Conservation (phyloP, 2,329 filamentous ascomycete genomes). For the Aureobasidium zeae region DNA sequence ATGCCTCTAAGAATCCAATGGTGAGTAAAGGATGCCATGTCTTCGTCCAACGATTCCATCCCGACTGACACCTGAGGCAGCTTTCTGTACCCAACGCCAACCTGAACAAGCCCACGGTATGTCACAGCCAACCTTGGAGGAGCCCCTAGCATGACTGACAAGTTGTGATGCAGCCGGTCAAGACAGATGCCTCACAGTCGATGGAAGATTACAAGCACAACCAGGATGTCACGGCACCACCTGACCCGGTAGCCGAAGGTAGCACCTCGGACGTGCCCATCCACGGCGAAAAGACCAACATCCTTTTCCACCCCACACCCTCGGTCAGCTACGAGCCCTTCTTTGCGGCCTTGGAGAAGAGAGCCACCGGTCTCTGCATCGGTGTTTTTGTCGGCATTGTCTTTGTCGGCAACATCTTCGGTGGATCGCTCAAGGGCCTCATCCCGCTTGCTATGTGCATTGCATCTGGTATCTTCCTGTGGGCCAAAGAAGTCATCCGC, state of each 20-base stretch:
- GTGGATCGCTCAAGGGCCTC: conserved; percentile 65
- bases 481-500: conserved; percentile 77
- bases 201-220: conserved; percentile 71
- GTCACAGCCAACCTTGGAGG: conserved; percentile 19
- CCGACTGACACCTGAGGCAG: conserved; percentile 32
- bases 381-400: conserved; percentile 66
- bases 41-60: not conserved
- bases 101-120: conserved; percentile 59
- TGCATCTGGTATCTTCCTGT: conserved; percentile 71
- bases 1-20: conserved; percentile 61
- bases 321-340: conserved; percentile 84
- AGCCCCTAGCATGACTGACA: not conserved
- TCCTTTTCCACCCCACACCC: conserved; percentile 90
- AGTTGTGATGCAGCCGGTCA: conserved; percentile 47
- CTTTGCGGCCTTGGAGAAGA: conserved; percentile 65
- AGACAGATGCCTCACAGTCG: conserved; percentile 61
- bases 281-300: conserved; percentile 90
- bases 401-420: conserved; percentile 69
- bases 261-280: conserved; percentile 91
- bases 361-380: conserved; percentile 60
- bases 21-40: conserved; percentile 33
- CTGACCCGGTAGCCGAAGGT: conserved; percentile 72
- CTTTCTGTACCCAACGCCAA: conserved; percentile 86
- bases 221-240: conserved; percentile 84
- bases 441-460: conserved; percentile 64